Percentiles rank a stretch among this genome's conserved stretches.
These are phyloP conservation scores for Patellifolia procumbens DNA, from an alignment of 179 eudicot genomes.

Conservation along the genomic window DNA sequence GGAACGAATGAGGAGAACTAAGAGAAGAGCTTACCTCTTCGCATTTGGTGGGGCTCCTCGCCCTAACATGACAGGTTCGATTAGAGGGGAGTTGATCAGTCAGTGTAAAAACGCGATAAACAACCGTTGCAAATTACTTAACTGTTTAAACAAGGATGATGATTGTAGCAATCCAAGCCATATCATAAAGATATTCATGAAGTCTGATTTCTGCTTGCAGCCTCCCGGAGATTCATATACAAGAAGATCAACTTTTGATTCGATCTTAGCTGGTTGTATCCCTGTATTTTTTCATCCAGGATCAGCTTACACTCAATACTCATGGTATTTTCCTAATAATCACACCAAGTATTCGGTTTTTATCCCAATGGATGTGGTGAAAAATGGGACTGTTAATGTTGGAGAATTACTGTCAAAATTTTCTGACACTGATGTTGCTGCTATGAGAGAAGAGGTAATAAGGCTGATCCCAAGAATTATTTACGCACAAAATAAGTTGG, in stretches of 20 bases:
- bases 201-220: conserved; percentile 31
- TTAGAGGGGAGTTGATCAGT: conserved; percentile 26
- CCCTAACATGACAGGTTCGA: conserved; percentile 20
- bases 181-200: conserved; percentile 24
- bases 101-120: conserved; percentile 25
- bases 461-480: conserved; percentile 37
- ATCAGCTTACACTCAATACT: conserved; percentile 47
- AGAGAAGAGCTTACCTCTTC: conserved; percentile 17
- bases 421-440: conserved; percentile 23
- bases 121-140: conserved; percentile 14
- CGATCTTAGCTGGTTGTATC: neutral
- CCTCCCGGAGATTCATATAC: conserved; percentile 34
- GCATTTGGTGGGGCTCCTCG: conserved; percentile 28
- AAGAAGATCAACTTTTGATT: conserved; percentile 25
- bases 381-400: conserved; percentile 28
- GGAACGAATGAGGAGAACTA: neutral
- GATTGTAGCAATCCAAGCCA: conserved; percentile 20
- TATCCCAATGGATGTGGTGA: conserved; percentile 32
- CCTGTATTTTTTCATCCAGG: conserved; percentile 28
- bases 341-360: conserved; percentile 40
- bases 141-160: conserved; percentile 5
- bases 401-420: conserved; percentile 32
- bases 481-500: conserved; percentile 32
- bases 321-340: conserved; percentile 46
- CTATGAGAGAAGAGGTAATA: conserved; percentile 51